A percentile compares a stretch with the other conserved stretches of the same genome.
These are phyloP conservation scores for Suillus hirtellus DNA, from an alignment of 768 basidiomycete species.

Conservation along the genomic window DNA sequence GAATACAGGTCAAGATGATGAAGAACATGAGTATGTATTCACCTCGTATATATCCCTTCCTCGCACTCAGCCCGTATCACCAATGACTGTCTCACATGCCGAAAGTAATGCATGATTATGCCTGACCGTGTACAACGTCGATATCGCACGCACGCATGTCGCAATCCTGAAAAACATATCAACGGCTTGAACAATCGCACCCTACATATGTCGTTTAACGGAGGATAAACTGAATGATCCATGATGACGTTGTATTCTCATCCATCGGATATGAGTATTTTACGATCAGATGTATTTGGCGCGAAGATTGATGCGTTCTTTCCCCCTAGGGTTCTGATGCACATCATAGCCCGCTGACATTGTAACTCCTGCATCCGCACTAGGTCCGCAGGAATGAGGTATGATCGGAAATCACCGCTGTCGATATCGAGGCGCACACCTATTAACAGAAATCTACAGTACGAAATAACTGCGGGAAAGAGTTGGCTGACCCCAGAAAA, in stretches of 20 bases:
- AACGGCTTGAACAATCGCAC: not conserved
- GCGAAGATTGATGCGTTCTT: not conserved
- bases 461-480: too few relatives aligned
- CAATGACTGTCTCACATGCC: constrained; percentile 1
- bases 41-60: not conserved
- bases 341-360: not conserved
- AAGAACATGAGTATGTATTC: not conserved
- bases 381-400: not conserved
- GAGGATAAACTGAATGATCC: not conserved
- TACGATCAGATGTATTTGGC: not conserved
- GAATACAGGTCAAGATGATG: not conserved
- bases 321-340: not conserved
- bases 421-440: not conserved
- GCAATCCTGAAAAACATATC: not conserved
- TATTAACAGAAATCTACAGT: too few relatives aligned
- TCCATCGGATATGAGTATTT: not conserved
- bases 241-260: not conserved
- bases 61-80: constrained; percentile 1
- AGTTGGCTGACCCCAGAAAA: too few relatives aligned
- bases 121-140: not conserved
- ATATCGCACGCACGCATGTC: not conserved
- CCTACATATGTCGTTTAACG: not conserved
- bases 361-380: not conserved
- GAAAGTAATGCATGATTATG: constrained; percentile 5
- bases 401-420: not conserved